Evolutionary conservation across 352 stramenopile genomes (phyloP), one percentile per base, ranked within the genome.

Genomic region (Thalassiosira exigua): DNA sequence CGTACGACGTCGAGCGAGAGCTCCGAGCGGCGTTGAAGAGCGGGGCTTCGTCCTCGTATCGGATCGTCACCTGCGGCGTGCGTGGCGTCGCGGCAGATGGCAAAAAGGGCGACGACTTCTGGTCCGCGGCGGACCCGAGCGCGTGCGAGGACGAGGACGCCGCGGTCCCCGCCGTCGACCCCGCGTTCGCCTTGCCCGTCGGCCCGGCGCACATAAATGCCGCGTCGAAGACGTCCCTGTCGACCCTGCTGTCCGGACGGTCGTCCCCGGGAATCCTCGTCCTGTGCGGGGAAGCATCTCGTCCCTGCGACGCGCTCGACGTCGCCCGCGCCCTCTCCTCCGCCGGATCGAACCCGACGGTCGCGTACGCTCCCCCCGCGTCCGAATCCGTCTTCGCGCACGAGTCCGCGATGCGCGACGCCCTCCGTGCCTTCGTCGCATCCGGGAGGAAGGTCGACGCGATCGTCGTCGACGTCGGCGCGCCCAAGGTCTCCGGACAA

Each of bases 401-500:
- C 36, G 36, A 46, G 36, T 17, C 36, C 7, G 17, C 9, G 36
- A 46, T 46, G 36, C 36, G 36, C 17, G 17, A 17, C 36, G 7
- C 36, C 9, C 9, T 46, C 9, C 36, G 36, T 17, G 17, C 9
- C 36, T 17, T 46, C 36, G 17, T 17, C 9, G 17, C 9, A 17
- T 17, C 7, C 36, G 39, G 36, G 2, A 67, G 50, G 26, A 42
- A 46, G 17, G 17, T 64, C 56, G 9, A 44, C 27, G 29, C 54
- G 3, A 19, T 85, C 17, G 24, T 83, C 0, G 36, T 86, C 0
- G 79, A 86, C 58, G 2, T 29, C 44, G 27, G 1, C 30, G 67
- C 60, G 3, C 24, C 73, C 9, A 64, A 53, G 32, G n/a, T 24
- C 24, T 53, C 76, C 22, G 46, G 48, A 21, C 72, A 75, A 57